phyloP scores from a whole-genome alignment of 2,329 filamentous ascomycete species.

The Drechslerella coelobrocha region DNA sequence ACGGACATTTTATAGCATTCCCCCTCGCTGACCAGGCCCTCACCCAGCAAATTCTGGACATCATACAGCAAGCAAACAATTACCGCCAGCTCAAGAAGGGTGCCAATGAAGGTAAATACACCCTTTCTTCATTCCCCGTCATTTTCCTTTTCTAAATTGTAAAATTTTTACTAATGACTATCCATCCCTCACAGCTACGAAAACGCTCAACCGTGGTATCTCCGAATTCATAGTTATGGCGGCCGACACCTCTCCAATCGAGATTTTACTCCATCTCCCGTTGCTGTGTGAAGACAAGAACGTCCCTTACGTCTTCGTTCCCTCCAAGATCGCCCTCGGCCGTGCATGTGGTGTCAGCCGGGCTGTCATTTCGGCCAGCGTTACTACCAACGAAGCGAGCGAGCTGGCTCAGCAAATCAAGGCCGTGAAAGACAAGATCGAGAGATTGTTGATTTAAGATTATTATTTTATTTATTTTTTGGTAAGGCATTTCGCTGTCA shows the following conservation, averaged over 20 bases:
- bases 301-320: slow-evolving; percentile 75
- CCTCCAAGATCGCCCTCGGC: slow-evolving; percentile 82
- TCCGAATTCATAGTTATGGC: slow-evolving; percentile 88
- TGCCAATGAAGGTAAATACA: slow-evolving; percentile 71
- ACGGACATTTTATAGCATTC: slow-evolving; percentile 51
- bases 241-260: slow-evolving; percentile 83
- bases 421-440: slow-evolving; percentile 90
- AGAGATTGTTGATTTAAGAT: slow-evolving; percentile 86
- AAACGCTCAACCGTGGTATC: slow-evolving; percentile 89
- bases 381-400: slow-evolving; percentile 89
- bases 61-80: slow-evolving; percentile 74
- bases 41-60: slow-evolving; percentile 81
- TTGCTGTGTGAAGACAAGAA: slow-evolving; percentile 85
- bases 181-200: slow-evolving; percentile 66
- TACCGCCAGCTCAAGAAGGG: slow-evolving; percentile 85
- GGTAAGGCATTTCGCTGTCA: slow-evolving; percentile 19
- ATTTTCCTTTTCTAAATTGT: not conserved
- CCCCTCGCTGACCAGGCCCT: slow-evolving; percentile 71
- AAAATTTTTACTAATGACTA: slow-evolving; percentile 1
- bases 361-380: slow-evolving; percentile 82
- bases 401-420: slow-evolving; percentile 89
- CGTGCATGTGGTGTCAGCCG: slow-evolving; percentile 88
- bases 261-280: slow-evolving; percentile 87
- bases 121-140: not conserved
- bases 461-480: too few species aligned